Percentiles rank a stretch among this genome's conserved stretches.
These are phyloP conservation scores for Ceratocystis lukuohia DNA, from an alignment of 2,329 filamentous ascomycete species.

Conservation along the genomic window DNA sequence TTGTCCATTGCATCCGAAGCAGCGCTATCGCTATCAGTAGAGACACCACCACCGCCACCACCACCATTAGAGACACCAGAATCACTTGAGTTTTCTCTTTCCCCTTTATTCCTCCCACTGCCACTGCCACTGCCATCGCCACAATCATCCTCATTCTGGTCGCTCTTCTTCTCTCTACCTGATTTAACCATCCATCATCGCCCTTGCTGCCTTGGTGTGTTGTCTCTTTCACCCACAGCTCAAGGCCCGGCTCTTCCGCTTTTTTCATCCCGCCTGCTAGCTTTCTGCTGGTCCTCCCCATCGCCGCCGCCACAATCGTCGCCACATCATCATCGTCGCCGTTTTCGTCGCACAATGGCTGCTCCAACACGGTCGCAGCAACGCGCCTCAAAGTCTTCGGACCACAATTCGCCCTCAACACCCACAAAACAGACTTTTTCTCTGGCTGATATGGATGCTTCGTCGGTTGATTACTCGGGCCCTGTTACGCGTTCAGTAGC, in stretches of 20 bases:
- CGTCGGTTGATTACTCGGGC: conserved; percentile 40
- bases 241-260: conserved; percentile 16
- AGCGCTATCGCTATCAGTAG: background rate
- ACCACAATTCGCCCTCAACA: conserved; percentile 8
- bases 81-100: conserved; percentile 18
- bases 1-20: background rate
- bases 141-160: conserved; percentile 16
- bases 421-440: conserved; percentile 14
- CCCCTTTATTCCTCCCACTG: conserved; percentile 26
- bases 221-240: conserved; percentile 1
- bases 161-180: conserved; percentile 13
- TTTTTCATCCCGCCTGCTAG: conserved; percentile 13
- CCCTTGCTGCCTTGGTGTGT: conserved; percentile 12
- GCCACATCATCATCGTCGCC: background rate
- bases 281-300: background rate
- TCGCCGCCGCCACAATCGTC: background rate
- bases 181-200: background rate
- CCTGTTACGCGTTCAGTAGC: conserved; percentile 66
- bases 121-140: conserved; percentile 25
- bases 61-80: conserved; percentile 18
- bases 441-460: background rate
- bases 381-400: conserved; percentile 9
- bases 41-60: conserved; percentile 22
- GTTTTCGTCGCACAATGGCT: conserved; percentile 11
- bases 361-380: conserved; percentile 14